phyloP scores from a whole-genome alignment of 805 yeast genomes.

The Ogataea sp. region DNA sequence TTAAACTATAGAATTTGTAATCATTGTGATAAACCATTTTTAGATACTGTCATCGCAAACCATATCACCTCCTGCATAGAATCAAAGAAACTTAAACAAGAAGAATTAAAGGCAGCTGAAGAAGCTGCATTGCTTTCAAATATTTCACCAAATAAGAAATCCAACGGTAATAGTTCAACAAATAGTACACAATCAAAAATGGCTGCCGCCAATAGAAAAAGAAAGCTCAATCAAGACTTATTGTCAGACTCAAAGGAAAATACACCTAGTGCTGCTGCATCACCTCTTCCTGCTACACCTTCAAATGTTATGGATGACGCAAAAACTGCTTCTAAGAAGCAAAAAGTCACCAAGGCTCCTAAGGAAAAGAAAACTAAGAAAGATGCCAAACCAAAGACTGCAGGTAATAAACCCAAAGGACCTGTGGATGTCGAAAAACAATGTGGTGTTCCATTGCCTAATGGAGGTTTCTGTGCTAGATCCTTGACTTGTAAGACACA shows the following conservation, averaged over 20 bases:
- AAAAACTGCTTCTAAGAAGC: slow-evolving; percentile 6
- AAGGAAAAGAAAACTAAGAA: slow-evolving; percentile 12
- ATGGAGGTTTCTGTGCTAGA: slow-evolving; percentile 94
- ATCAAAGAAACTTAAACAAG: slow-evolving; percentile 20
- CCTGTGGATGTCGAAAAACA: slow-evolving; percentile 90
- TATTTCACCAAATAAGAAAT: neutral
- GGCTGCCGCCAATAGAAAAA: slow-evolving; percentile 15
- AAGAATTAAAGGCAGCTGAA: slow-evolving; percentile 3
- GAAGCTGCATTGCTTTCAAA: too few relatives aligned
- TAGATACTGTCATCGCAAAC: slow-evolving; percentile 26
- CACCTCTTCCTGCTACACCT: slow-evolving; percentile 9
- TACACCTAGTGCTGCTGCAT: slow-evolving; percentile 18
- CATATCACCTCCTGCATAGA: slow-evolving; percentile 34
- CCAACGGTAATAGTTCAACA: neutral
- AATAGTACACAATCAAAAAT: slow-evolving; percentile 6
- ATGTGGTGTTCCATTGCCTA: slow-evolving; percentile 91
- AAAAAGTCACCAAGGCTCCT: slow-evolving; percentile 3
- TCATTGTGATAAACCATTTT: slow-evolving; percentile 36
- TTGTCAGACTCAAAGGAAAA: slow-evolving; percentile 12
- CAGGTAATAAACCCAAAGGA: slow-evolving; percentile 55
- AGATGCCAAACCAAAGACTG: slow-evolving; percentile 26
- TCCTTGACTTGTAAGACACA: slow-evolving; percentile 96
- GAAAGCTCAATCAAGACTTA: slow-evolving; percentile 10
- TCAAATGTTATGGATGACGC: slow-evolving; percentile 7
- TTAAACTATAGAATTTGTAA: slow-evolving; percentile 39